Evolutionary conservation across 192 early-diverging fungal genomes (phyloP), one percentile per base, ranked within the genome.

Genomic region (Thamnidium elegans): DNA sequence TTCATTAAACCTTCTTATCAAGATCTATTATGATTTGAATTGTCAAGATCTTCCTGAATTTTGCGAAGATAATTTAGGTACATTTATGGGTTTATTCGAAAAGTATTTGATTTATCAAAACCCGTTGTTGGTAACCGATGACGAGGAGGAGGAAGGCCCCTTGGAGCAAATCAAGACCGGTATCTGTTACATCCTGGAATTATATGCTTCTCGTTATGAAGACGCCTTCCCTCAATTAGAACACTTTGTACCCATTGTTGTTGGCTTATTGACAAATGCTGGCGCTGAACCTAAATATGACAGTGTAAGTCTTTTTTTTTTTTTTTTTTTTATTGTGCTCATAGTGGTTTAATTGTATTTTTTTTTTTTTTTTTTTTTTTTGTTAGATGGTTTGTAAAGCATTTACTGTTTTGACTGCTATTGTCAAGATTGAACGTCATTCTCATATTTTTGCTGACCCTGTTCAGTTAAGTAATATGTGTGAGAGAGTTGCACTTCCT

Each of bases 41-140:
- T 95, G 82, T 70, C 96, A 97, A 77, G 97, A 99, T 75, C 75
- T 97, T 55, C 96, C 97, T 13, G 92, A 95, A 68, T 97, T 93
- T 73, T 98, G 97, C 62, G 96, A 97, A 68, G 94, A 97, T 73
- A 84, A 97, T 72, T 86, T 94, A 77, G 75, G 71, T 10, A 71
- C 79, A 64, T 96, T 93, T 55, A 88, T 97, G 91, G 61, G 72
- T 15, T 69, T 95, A 10, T 86, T 98, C 66, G 87, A 88, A 74
- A 94, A 94, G 72, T 99, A 98, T 64, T 71, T 99, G 68, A 70
- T 71, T 23, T 96, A 94, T 75, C 72, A 65, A 3, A 95, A 94
- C 72, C 87, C 92, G 7, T 53, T 84, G 34, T 78, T 95, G 6
- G 81, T 72, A 46, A 78, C 78, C 14, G 80, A 82, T 80, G 91